Evolutionary conservation across 495 filamentous ascomycete species (phyloP), one percentile per base, ranked within the genome.

Genomic region (Xylaria cubensis): DNA sequence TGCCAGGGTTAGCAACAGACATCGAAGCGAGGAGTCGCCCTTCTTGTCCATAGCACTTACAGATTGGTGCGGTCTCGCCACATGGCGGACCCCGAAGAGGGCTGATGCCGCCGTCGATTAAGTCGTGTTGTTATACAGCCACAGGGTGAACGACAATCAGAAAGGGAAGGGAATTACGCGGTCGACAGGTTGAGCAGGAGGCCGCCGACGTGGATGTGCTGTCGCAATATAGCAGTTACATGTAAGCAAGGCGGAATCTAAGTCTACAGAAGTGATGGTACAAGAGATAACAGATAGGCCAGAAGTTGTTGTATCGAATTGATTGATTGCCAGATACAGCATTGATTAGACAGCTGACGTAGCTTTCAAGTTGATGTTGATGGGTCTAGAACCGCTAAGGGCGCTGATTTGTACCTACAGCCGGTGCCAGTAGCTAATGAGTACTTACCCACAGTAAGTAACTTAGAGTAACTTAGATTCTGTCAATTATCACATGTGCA

Each of bases 61-160:
- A 99, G 92, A 80, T 98, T 99, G 63, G 97, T 99, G 84, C 96
- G 90, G 88, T 99, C 96, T 85, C 96, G 94, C 93, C 93, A 97
- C 92, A 97, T 95, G 77, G 86, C 90, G 88, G 85, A 85, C 84
- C 82, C 84, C 73, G 78, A 77, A 68, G 71, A 73, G 41, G 65
- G 56, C 55, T 53, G 48, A 73, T 63, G 55, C 48, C 42, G 46
- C 46, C 65, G 63, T 39, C 53, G 53, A 67, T 66, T 24, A 19
- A 29, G 59, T 63, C 24, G 24, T 64, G n/a, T 58, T 9, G 39
- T 50, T 53, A 58, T n/a, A 62, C 50, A 44, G 19, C 50, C 61
- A 70, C 71, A 26, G 46, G 36, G 67, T n/a, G 68, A 70, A 32
- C 19, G 21, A 64, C 21, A 24, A 13, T 42, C 36, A 64, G n/a